phyloP scores from a whole-genome alignment of 352 stramenopile species.

The Phytophthora idaei region DNA sequence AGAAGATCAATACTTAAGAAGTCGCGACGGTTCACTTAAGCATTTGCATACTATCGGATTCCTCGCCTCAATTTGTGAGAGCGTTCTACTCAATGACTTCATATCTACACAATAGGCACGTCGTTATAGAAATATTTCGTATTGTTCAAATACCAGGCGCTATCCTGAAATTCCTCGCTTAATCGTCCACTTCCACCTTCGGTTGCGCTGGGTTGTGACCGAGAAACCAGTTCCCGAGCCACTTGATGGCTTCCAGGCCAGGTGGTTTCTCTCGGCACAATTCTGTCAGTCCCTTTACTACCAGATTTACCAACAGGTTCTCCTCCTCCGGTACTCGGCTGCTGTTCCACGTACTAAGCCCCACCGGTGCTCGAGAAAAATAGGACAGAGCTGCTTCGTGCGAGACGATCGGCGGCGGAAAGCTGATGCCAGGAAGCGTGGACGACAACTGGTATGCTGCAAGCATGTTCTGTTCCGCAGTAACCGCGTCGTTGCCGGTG shows the following conservation, averaged over 20 bases:
- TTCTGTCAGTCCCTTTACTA: constrained; percentile 76
- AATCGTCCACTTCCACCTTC: constrained; percentile 56
- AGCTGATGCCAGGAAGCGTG: constrained; percentile 59
- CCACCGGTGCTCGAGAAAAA: constrained; percentile 57
- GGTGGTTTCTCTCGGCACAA: constrained; percentile 83
- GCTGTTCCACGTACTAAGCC: constrained; percentile 57
- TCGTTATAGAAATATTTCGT: too few relatives aligned
- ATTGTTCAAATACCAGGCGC: background rate
- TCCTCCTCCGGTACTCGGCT: constrained; percentile 38
- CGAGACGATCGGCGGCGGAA: constrained; percentile 62
- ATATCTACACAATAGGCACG: too few relatives aligned
- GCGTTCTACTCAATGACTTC: too few relatives aligned
- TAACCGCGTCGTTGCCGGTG: constrained; percentile 48
- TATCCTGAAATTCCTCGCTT: background rate
- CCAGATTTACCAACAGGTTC: constrained; percentile 61
- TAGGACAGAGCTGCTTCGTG: constrained; percentile 63
- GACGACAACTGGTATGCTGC: constrained; percentile 69
- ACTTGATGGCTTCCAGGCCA: constrained; percentile 75
- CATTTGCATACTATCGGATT: background rate
- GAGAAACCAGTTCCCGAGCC: constrained; percentile 87
- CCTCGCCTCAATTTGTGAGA: background rate
- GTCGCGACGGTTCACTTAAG: constrained; percentile 41
- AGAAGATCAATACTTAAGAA: constrained; percentile 8
- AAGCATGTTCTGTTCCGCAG: constrained; percentile 41
- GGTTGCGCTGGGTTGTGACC: constrained; percentile 89